phyloP scores from a whole-genome alignment of 352 stramenopile genomes.

The Phytophthora ohioensis region DNA sequence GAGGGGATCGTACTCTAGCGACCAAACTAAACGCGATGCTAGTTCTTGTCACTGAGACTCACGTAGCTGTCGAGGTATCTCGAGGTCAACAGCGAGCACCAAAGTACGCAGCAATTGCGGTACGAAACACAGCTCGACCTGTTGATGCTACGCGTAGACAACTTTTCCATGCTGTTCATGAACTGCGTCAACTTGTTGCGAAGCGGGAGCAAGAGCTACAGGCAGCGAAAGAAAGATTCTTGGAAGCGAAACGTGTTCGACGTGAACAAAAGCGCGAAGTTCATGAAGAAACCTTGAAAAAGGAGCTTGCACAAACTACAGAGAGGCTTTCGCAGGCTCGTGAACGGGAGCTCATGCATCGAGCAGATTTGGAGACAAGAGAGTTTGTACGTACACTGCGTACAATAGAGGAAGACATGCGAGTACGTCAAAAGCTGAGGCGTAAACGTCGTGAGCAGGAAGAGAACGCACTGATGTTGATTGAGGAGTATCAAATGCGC shows the following conservation, averaged over 20 bases:
- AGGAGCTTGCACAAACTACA: constrained; percentile 32
- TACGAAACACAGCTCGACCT: constrained; percentile 36
- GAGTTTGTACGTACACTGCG: constrained; percentile 55
- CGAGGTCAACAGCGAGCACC: constrained; percentile 31
- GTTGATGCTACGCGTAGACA: constrained; percentile 54
- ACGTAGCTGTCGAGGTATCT: constrained; percentile 46
- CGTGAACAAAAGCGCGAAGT: constrained; percentile 24
- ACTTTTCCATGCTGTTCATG: constrained; percentile 60
- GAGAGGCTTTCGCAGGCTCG: constrained; percentile 46
- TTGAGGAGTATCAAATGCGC: constrained; percentile 65
- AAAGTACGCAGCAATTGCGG: constrained; percentile 46
- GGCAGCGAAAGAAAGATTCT: constrained; percentile 41
- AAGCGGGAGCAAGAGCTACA: constrained; percentile 42
- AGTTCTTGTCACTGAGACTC: constrained; percentile 63
- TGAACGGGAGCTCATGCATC: constrained; percentile 50
- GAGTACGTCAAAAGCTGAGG: constrained; percentile 43
- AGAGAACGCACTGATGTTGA: constrained; percentile 59
- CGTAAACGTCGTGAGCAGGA: constrained; percentile 47
- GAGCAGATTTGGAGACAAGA: constrained; percentile 54
- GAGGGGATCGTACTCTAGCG: constrained; percentile 41
- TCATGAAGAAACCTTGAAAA: constrained; percentile 27
- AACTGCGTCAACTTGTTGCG: constrained; percentile 42
- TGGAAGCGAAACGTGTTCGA: constrained; percentile 31
- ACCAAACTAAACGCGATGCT: constrained; percentile 59
- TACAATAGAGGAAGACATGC: constrained; percentile 44